These are phyloP conservation scores for Phytopythium montanum DNA, from an alignment of 352 stramenopile genomes.

Conservation along the genomic window DNA sequence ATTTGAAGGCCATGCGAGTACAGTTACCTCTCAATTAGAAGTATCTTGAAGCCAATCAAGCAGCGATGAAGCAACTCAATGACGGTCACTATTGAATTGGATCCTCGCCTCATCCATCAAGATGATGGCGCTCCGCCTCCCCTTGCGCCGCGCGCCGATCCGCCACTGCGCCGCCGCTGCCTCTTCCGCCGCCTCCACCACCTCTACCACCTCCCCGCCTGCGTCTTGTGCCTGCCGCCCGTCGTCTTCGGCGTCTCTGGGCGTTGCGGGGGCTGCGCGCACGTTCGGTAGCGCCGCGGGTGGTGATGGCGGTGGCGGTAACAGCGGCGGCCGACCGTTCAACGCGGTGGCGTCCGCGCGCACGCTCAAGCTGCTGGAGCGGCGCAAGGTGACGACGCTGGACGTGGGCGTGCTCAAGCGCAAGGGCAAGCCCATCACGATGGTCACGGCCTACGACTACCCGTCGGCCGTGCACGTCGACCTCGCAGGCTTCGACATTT, in stretches of 20 bases:
- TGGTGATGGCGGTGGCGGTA: too few relatives aligned
- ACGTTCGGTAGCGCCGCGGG: conserved; percentile 11
- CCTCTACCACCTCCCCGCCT: background rate
- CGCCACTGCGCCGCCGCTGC: background rate
- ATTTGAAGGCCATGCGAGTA: background rate
- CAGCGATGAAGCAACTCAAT: background rate
- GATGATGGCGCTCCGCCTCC: background rate
- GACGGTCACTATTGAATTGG: too few relatives aligned
- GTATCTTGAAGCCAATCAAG: background rate
- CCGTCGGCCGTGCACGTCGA: conserved; percentile 96
- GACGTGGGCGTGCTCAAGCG: conserved; percentile 88
- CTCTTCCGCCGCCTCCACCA: background rate
- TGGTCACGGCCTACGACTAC: conserved; percentile 99
- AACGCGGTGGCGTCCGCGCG: conserved; percentile 49
- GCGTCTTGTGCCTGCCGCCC: background rate
- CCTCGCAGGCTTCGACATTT: conserved; percentile 96
- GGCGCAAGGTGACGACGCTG: conserved; percentile 80
- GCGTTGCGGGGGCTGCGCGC: background rate
- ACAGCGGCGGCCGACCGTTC: conserved; percentile 16
- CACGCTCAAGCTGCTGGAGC: conserved; percentile 82
- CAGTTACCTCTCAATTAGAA: too few relatives aligned
- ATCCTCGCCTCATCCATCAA: too few relatives aligned
- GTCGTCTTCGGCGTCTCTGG: background rate
- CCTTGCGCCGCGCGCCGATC: background rate
- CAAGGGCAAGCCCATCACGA: conserved; percentile 97